These are phyloP conservation scores for Pythium inflatum DNA, from an alignment of 352 stramenopile genomes.

Conservation along the genomic window DNA sequence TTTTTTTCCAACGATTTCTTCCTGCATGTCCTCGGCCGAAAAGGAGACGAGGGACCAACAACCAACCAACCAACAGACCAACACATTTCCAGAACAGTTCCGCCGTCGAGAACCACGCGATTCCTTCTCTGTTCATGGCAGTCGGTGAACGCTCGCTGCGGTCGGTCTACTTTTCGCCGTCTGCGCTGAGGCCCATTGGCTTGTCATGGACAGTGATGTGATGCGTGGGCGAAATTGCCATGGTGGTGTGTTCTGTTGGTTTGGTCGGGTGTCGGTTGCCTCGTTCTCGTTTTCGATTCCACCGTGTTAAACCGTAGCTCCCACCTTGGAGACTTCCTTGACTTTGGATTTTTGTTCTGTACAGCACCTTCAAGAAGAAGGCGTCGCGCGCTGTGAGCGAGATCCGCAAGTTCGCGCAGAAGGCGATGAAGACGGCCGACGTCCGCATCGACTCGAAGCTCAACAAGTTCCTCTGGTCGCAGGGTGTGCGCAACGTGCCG, in stretches of 20 bases:
- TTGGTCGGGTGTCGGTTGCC: background rate
- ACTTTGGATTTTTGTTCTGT: conserved; percentile 49
- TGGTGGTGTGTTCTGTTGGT: background rate
- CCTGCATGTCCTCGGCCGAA: conserved; percentile 20
- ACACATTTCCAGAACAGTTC: background rate
- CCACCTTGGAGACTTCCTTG: conserved; percentile 89
- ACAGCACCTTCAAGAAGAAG: conserved; percentile 97
- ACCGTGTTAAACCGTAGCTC: conserved; percentile 63
- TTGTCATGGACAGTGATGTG: no score
- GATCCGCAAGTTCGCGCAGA: conserved; percentile 97
- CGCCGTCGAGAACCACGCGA: background rate
- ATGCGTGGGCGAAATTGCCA: no score
- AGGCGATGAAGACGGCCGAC: conserved; percentile 97
- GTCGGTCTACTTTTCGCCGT: conserved; percentile 16
- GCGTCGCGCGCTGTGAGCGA: conserved; percentile 96
- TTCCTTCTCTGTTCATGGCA: background rate
- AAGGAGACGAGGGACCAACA: background rate
- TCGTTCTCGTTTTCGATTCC: background rate
- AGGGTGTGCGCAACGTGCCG: conserved; percentile 98
- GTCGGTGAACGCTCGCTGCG: background rate
- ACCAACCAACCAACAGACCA: background rate
- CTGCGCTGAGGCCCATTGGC: background rate
- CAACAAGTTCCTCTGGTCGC: conserved; percentile 98
- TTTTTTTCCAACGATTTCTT: conserved; percentile 60
- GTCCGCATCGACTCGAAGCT: conserved; percentile 95